These are phyloP conservation scores for Fusarium ambrosium DNA, from an alignment of 2,329 filamentous ascomycete genomes.

Conservation along the genomic window DNA sequence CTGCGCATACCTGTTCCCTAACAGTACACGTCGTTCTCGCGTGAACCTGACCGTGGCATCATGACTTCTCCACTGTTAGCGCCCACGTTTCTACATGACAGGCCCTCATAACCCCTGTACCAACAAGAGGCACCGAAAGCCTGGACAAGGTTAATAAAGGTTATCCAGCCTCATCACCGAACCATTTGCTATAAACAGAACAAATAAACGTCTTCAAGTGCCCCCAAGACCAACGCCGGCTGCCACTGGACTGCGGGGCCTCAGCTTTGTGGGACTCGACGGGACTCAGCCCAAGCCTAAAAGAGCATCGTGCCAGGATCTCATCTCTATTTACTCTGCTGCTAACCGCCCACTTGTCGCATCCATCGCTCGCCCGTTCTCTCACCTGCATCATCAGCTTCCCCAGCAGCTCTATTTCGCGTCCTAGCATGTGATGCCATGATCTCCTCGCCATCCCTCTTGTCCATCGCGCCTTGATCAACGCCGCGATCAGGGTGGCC, in stretches of 20 bases:
- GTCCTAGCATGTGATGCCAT: slow-evolving; percentile 35
- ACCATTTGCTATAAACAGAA: background rate
- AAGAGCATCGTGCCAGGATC: slow-evolving; percentile 22
- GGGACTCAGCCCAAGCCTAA: slow-evolving; percentile 37
- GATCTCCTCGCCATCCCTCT: slow-evolving; percentile 8
- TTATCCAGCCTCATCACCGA: background rate
- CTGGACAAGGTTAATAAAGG: background rate
- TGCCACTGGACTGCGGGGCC: slow-evolving; percentile 4
- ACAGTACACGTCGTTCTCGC: background rate
- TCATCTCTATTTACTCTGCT: slow-evolving; percentile 36
- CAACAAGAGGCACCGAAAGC: background rate
- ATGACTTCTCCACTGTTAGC: slow-evolving; percentile 13
- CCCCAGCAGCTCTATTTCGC: slow-evolving; percentile 3
- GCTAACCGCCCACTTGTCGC: slow-evolving; percentile 36
- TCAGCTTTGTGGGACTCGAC: slow-evolving; percentile 29
- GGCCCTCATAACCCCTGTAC: background rate
- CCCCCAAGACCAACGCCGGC: background rate
- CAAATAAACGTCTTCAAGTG: background rate
- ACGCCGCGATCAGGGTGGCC: slow-evolving; percentile 35
- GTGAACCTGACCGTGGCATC: slow-evolving; percentile 2
- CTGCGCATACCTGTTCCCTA: background rate
- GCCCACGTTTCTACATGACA: background rate
- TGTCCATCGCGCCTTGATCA: slow-evolving; percentile 39
- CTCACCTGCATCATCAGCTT: slow-evolving; percentile 25
- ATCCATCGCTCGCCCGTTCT: slow-evolving; percentile 37